phyloP scores from a whole-genome alignment of 176 grass and related monocot genomes.

The Hyparrhenia diplandra region DNA sequence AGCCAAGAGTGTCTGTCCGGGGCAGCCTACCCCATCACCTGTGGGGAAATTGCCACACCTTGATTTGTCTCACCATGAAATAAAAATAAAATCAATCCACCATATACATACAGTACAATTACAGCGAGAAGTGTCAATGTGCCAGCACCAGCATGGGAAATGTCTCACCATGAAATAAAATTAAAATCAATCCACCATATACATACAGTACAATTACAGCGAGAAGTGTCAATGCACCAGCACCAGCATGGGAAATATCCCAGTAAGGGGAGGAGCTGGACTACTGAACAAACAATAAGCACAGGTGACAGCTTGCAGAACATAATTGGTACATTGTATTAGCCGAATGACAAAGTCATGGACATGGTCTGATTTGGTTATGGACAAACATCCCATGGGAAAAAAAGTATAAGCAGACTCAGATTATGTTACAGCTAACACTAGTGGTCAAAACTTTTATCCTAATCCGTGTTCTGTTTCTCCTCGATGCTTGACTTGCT shows the following conservation, averaged over 20 bases:
- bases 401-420: neutral
- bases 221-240: neutral
- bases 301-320: neutral
- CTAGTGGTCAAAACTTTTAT: neutral
- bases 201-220: neutral
- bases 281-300: neutral
- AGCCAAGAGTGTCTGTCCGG: neutral
- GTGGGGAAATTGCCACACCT: neutral
- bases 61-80: neutral
- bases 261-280: neutral
- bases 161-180: too few species aligned
- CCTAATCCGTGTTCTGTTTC: conserved; percentile 57
- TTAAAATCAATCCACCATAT: neutral
- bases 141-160: too few species aligned
- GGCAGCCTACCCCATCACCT: neutral
- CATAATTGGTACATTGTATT: neutral
- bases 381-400: neutral
- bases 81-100: neutral
- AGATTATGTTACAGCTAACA: neutral
- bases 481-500: conserved; percentile 67
- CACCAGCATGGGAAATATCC: neutral
- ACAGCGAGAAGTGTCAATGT: too few species aligned
- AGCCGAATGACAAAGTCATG: neutral
- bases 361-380: neutral
- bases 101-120: too few species aligned